Evolutionary conservation across 441 rosid species (phyloP).

Genomic region (Metrosideros polymorpha): DNA sequence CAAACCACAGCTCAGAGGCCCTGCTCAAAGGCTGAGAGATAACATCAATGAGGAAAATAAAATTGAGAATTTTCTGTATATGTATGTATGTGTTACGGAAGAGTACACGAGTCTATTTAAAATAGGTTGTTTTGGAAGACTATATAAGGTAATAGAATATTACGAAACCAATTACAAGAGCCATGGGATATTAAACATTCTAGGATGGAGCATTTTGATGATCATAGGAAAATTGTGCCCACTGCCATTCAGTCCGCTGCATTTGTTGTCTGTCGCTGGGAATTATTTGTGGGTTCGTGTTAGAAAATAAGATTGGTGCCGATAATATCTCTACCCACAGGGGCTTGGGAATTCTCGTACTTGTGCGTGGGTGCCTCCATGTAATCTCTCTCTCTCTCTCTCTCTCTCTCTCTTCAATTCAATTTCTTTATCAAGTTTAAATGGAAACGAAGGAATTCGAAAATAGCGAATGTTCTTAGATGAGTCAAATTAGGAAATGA

Average conservation of each 20-base stretch:
- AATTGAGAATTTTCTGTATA: too few relatives aligned
- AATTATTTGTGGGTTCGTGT: slow-evolving; percentile 42
- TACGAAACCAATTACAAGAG: too few relatives aligned
- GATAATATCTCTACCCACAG: slow-evolving; percentile 47
- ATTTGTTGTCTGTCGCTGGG: slow-evolving; percentile 43
- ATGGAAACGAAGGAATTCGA: not conserved
- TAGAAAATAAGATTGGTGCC: slow-evolving; percentile 29
- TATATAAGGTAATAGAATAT: too few relatives aligned
- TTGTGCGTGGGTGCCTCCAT: not conserved
- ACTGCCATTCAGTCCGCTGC: slow-evolving; percentile 37
- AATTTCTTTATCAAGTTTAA: not conserved
- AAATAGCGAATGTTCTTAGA: not conserved
- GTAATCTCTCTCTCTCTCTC: not conserved
- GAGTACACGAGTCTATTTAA: too few relatives aligned
- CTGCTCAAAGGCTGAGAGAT: too few relatives aligned
- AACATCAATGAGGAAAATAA: too few relatives aligned
- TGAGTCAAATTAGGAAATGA: not conserved
- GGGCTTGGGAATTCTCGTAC: not conserved
- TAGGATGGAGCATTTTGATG: too few relatives aligned
- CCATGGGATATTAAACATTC: too few relatives aligned
- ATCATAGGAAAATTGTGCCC: too few relatives aligned
- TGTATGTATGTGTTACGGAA: too few relatives aligned
- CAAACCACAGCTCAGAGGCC: too few relatives aligned
- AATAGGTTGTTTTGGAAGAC: too few relatives aligned
- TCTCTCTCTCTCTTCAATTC: not conserved